A percentile compares a stretch with the other conserved stretches of the same genome.
Evolutionary conservation across 164 flowering plant species (phyloP).

Genomic region (Tetracentron sinense): DNA sequence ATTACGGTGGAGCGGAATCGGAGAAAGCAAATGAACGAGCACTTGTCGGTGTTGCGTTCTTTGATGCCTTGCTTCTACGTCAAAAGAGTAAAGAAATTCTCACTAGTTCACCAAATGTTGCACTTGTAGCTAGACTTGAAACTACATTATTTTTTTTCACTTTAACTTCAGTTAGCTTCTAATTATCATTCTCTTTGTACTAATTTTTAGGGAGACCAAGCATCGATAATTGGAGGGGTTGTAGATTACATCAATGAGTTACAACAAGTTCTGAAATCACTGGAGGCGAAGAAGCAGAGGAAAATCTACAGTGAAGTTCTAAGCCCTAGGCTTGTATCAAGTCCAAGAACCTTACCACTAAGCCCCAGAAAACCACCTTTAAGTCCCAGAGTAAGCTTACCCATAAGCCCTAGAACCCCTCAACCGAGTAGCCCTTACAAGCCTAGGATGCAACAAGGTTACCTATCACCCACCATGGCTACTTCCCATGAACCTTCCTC

Average conservation of each 20-base stretch:
- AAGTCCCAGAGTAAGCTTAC: conserved; percentile 60
- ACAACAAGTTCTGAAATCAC: conserved; percentile 79
- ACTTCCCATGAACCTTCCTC: conserved; percentile 29
- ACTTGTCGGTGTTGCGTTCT: conserved; percentile 67
- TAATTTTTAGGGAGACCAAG: conserved; percentile 85
- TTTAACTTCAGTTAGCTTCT: not conserved
- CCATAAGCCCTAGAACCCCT: conserved; percentile 90
- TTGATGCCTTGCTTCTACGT: conserved; percentile 95
- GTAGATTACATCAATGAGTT: conserved; percentile 86
- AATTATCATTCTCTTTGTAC: not conserved
- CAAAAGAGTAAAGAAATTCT: conserved; percentile 59
- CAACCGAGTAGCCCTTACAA: conserved; percentile 75
- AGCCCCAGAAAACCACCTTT: conserved; percentile 72
- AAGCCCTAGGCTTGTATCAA: conserved; percentile 72
- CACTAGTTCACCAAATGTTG: too few relatives aligned
- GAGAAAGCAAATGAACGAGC: conserved; percentile 94
- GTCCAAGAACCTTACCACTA: conserved; percentile 62
- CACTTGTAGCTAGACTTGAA: too few relatives aligned
- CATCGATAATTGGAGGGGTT: conserved; percentile 94
- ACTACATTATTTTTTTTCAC: not conserved
- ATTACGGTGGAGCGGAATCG: conserved; percentile 88
- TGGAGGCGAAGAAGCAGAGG: conserved; percentile 86
- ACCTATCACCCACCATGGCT: conserved; percentile 25
- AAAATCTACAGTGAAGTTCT: conserved; percentile 72
- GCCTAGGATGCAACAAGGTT: conserved; percentile 36